Evolutionary conservation across 345 rosid species (phyloP).

Genomic region (Lepidium africanum): DNA sequence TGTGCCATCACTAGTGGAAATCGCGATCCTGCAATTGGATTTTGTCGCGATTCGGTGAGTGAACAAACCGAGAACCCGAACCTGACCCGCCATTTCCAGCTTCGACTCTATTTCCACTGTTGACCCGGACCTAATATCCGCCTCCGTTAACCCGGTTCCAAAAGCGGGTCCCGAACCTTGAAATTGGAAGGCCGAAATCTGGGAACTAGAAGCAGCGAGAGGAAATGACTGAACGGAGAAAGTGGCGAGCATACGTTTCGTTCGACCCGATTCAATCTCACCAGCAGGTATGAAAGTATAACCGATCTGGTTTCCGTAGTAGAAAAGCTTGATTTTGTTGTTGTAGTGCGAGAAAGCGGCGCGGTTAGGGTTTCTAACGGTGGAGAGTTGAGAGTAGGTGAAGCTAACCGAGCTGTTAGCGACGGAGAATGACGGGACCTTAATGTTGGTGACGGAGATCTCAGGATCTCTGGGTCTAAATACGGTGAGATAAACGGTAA

Average conservation of each 20-base stretch:
- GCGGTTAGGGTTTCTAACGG: conserved; percentile 77
- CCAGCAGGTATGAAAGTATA: conserved; percentile 93
- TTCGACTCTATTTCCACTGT: conserved; percentile 76
- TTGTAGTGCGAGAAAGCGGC: conserved; percentile 85
- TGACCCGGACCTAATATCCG: conserved; percentile 50
- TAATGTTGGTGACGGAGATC: conserved; percentile 71
- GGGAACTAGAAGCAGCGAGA: conserved; percentile 24
- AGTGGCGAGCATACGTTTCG: conserved; percentile 74
- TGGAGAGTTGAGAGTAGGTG: conserved; percentile 68
- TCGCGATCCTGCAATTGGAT: conserved; percentile 52
- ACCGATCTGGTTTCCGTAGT: conserved; percentile 80
- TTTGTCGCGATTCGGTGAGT: conserved; percentile 63
- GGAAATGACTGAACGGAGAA: conserved; percentile 84
- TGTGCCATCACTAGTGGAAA: conserved; percentile 70
- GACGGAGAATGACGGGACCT: conserved; percentile 81
- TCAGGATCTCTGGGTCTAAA: conserved; percentile 82
- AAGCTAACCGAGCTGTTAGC: conserved; percentile 74
- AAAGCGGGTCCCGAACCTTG: neutral
- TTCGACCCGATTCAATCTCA: conserved; percentile 68
- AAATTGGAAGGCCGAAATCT: neutral
- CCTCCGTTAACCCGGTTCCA: conserved; percentile 16
- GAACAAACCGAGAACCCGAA: conserved; percentile 70
- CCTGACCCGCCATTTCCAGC: conserved; percentile 66
- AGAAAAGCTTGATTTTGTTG: conserved; percentile 78
- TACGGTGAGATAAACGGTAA: conserved; percentile 77